phyloP scores from a whole-genome alignment of 768 basidiomycete species.

The Phallus indusiatus region DNA sequence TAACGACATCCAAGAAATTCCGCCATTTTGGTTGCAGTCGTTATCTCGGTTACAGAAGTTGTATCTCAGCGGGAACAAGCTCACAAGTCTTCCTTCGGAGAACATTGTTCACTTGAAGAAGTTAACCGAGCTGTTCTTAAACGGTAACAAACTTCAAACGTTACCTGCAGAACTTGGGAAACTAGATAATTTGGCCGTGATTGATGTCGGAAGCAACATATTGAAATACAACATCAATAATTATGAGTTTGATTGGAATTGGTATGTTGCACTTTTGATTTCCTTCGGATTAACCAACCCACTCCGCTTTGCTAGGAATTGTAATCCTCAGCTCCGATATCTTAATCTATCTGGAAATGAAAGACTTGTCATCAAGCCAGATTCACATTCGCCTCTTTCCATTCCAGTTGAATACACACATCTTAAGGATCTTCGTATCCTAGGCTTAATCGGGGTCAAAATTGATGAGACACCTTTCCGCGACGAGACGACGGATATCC shows the following conservation, averaged over 20 bases:
- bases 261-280: conserved; percentile 41
- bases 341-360: conserved; percentile 98
- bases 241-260: conserved; percentile 99
- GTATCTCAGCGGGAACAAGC: conserved; percentile 91
- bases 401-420: conserved; percentile 73
- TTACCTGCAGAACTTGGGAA: conserved; percentile 86
- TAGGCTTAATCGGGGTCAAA: conserved; percentile 96
- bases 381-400: conserved; percentile 33
- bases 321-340: conserved; percentile 86
- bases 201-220: conserved; percentile 90
- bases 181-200: conserved; percentile 61
- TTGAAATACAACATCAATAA: conserved; percentile 98
- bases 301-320: conserved; percentile 58
- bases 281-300: background rate
- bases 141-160: conserved; percentile 89
- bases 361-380: conserved; percentile 84
- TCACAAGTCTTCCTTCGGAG: conserved; percentile 83
- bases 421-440: conserved; percentile 74
- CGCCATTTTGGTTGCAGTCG: conserved; percentile 63
- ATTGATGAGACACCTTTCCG: conserved; percentile 50
- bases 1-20: conserved; percentile 88
- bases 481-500: conserved; percentile 59
- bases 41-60: conserved; percentile 67
- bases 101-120: conserved; percentile 65
- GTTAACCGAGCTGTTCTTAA: conserved; percentile 73